Conservation (phyloP, 768 basidiomycete species). For the Trametes villosa region DNA sequence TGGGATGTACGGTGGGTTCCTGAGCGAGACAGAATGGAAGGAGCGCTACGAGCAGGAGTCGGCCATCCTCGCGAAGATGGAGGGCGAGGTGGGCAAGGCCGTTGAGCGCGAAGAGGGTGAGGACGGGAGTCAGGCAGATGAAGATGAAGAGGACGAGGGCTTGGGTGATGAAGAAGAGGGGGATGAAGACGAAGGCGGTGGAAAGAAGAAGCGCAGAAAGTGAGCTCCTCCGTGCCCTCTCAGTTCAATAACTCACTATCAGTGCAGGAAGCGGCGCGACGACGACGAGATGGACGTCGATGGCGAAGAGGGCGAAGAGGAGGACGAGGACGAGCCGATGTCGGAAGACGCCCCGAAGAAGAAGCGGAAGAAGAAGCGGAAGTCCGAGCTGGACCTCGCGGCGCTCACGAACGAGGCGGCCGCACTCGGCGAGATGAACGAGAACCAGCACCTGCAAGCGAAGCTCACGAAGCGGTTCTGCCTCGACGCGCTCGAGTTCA, state of each 20-base stretch:
- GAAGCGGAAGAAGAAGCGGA: constrained; percentile 49
- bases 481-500: constrained; percentile 83
- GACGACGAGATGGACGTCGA: constrained; percentile 67
- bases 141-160: constrained; percentile 32
- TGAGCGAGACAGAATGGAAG: constrained; percentile 77
- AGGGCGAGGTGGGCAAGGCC: constrained; percentile 66
- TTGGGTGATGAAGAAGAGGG: constrained; percentile 28
- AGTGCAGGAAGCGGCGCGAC: constrained; percentile 1
- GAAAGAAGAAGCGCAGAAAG: constrained; percentile 15
- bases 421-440: constrained; percentile 69
- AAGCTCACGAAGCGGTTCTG: constrained; percentile 85
- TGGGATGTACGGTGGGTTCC: constrained; percentile 81
- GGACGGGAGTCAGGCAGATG: constrained; percentile 34
- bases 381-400: constrained; percentile 73
- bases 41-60: constrained; percentile 65
- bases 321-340: constrained; percentile 38
- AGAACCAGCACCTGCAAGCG: constrained; percentile 65
- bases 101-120: constrained; percentile 45
- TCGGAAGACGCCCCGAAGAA: constrained; percentile 38
- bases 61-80: constrained; percentile 70
- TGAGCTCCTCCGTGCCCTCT: not conserved
- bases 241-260: not conserved
- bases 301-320: constrained; percentile 42
- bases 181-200: constrained; percentile 23
- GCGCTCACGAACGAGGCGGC: constrained; percentile 73